Percentiles rank a stretch among this genome's conserved stretches.
Evolutionary conservation across 2,329 filamentous ascomycete genomes (phyloP).

Genomic region (Ophiostoma sp.): DNA sequence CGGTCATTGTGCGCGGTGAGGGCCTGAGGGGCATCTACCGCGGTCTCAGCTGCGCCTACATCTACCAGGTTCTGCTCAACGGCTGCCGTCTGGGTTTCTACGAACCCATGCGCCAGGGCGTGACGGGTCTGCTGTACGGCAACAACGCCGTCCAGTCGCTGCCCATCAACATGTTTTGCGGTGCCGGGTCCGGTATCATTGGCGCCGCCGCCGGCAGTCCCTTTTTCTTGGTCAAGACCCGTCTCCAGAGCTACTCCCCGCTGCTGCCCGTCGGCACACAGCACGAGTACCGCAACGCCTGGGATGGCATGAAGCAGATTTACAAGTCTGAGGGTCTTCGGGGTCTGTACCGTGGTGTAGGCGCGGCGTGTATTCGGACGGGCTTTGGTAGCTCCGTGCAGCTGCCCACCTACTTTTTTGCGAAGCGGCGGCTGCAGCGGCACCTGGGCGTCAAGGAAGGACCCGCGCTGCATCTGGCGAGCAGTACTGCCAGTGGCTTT

Average conservation of each 20-base stretch:
- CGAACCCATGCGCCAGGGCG: conserved; percentile 78
- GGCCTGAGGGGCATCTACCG: conserved; percentile 82
- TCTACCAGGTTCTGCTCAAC: conserved; percentile 95
- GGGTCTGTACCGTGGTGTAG: conserved; percentile 87
- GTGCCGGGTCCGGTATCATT: conserved; percentile 83
- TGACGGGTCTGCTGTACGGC: conserved; percentile 69
- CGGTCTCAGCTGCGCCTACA: conserved; percentile 86
- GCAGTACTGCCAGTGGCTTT: conserved; percentile 87
- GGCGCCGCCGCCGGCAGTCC: conserved; percentile 91
- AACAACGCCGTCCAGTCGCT: conserved; percentile 78
- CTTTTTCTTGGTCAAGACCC: conserved; percentile 97
- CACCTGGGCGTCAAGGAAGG: conserved; percentile 91
- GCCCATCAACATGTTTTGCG: conserved; percentile 89
- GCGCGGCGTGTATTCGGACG: conserved; percentile 91
- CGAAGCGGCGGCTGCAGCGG: conserved; percentile 78
- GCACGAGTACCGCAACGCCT: conserved; percentile 82
- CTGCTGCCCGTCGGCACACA: conserved; percentile 96
- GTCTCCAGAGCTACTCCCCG: conserved; percentile 89
- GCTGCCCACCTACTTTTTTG: conserved; percentile 96
- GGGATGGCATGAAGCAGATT: conserved; percentile 80
- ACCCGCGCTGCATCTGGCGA: conserved; percentile 81
- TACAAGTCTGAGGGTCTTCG: conserved; percentile 72
- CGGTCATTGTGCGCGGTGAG: conserved; percentile 88
- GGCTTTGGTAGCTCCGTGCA: conserved; percentile 96
- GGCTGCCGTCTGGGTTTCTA: conserved; percentile 97